Evolutionary conservation across 2,329 filamentous ascomycete genomes (phyloP).

Genomic region (Sporothrix sp.): DNA sequence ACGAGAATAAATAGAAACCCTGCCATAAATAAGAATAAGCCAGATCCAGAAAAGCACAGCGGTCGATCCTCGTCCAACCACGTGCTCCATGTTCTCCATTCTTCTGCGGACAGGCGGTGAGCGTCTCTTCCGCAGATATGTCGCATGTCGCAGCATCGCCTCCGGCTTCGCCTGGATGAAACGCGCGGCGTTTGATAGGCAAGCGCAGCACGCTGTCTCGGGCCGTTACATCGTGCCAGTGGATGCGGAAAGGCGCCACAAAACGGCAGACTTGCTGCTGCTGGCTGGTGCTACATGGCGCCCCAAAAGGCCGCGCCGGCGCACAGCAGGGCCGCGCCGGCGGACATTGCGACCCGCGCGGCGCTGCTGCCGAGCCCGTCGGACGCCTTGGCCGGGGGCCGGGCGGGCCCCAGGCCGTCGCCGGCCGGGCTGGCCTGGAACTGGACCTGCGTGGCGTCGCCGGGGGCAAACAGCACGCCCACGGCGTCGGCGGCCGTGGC

Average conservation of each 20-base stretch:
- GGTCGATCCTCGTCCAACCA: too few species aligned
- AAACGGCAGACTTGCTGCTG: too few species aligned
- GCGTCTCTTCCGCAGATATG: too few species aligned
- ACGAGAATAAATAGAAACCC: too few species aligned
- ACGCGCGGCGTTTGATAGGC: too few species aligned
- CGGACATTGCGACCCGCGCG: slow-evolving; percentile 11
- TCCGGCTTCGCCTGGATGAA: too few species aligned
- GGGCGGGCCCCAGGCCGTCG: slow-evolving; percentile 17
- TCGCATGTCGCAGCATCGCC: too few species aligned
- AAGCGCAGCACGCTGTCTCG: background rate
- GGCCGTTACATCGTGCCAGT: slow-evolving; percentile 6
- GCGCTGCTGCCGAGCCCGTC: slow-evolving; percentile 23
- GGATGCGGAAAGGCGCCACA: background rate
- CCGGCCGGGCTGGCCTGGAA: slow-evolving; percentile 21
- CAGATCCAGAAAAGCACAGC: too few species aligned
- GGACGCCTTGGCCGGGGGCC: slow-evolving; percentile 23
- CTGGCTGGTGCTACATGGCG: too few species aligned
- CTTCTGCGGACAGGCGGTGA: too few species aligned
- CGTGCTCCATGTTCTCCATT: too few species aligned
- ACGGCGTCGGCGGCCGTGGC: slow-evolving; percentile 33
- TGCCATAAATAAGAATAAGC: too few species aligned
- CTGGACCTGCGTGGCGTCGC: slow-evolving; percentile 38
- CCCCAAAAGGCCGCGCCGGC: background rate
- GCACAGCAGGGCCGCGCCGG: background rate
- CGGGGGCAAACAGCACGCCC: slow-evolving; percentile 42